Evolutionary conservation across 495 filamentous ascomycete genomes (phyloP).

Genomic region (Arthonia radiata): DNA sequence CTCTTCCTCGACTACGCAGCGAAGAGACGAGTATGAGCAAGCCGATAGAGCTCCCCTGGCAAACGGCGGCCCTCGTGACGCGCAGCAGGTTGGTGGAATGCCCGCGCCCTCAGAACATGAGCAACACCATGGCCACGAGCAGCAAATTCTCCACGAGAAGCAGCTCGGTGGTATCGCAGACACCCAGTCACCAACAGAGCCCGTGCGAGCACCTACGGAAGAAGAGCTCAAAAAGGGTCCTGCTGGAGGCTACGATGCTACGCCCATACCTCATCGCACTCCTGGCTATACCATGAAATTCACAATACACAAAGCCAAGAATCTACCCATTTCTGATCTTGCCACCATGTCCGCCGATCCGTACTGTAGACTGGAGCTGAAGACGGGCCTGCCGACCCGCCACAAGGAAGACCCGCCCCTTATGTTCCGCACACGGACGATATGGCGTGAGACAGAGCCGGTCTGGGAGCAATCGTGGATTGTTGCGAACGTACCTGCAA

Average conservation of each 20-base stretch:
- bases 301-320: slow-evolving; percentile 54
- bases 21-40: no score
- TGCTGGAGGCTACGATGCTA: slow-evolving; percentile 55
- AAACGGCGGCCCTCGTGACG: no score
- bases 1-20: no score
- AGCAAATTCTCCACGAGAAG: no score
- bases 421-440: slow-evolving; percentile 48
- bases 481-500: slow-evolving; percentile 56
- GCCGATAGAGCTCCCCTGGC: no score
- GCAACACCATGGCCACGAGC: no score
- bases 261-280: slow-evolving; percentile 44
- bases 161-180: no score
- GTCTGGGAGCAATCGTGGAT: slow-evolving; percentile 71
- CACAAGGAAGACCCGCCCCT: slow-evolving; percentile 61
- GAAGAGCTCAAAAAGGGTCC: slow-evolving; percentile 24
- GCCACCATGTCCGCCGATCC: slow-evolving; percentile 60
- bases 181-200: no score
- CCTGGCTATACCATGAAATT: slow-evolving; percentile 66
- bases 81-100: no score
- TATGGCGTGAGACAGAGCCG: slow-evolving; percentile 43
- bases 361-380: slow-evolving; percentile 47
- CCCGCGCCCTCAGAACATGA: no score
- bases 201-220: no score
- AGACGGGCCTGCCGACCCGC: slow-evolving; percentile 32
- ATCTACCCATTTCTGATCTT: slow-evolving; percentile 65